Evolutionary conservation across 352 stramenopile species (phyloP), one percentile per base, ranked within the genome.

Genomic region (Pythium scleroteichum): DNA sequence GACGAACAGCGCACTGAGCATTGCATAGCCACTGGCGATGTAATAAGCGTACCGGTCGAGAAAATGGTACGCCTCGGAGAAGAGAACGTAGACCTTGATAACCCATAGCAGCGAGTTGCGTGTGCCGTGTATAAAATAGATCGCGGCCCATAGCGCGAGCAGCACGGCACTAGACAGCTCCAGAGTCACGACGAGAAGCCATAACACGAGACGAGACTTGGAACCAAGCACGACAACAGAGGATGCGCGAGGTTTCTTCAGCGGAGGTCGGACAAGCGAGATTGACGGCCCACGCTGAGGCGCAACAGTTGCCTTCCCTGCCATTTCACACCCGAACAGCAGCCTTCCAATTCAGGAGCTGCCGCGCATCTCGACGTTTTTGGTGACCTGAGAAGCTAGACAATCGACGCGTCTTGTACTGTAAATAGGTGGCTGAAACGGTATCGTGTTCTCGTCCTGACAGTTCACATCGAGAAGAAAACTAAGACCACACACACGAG

Each of bases 1-100:
- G 4, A 47, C 4, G 23, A 65, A 65, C 8, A 56, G 16, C 4
- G 32, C 23, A 17, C 23, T 24, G 9, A 65, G 12, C 0, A 49
- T 1, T 6, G 41, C 32, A 33, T 65, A 65, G 5, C 40, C 39
- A 4, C 2, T 38, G 1, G 58, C 41, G 10, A 65, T 24, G 17
- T 12, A 16, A 27, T 32, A 24, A 2, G 38, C 52, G n/a, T 46
- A 59, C 8, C n/a, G 8, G 23, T 53, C 39, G 3, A 65, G 16
- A 20, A 65, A 65, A 6, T 53, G 2, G 41, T 48, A 58, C 12
- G 40, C 58, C 3, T 42, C 39, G n/a, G 39, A 54, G 23, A 53
- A 59, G 2, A 65, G 27, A 20, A 65, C 35, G 33, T 49, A 65
- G 3, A 59, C 42, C 41, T 58, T 53, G 9, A 65, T 39, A 6